These are phyloP conservation scores for Sphaerulina musiva DNA, from an alignment of 2,329 filamentous ascomycete genomes.

Conservation along the genomic window DNA sequence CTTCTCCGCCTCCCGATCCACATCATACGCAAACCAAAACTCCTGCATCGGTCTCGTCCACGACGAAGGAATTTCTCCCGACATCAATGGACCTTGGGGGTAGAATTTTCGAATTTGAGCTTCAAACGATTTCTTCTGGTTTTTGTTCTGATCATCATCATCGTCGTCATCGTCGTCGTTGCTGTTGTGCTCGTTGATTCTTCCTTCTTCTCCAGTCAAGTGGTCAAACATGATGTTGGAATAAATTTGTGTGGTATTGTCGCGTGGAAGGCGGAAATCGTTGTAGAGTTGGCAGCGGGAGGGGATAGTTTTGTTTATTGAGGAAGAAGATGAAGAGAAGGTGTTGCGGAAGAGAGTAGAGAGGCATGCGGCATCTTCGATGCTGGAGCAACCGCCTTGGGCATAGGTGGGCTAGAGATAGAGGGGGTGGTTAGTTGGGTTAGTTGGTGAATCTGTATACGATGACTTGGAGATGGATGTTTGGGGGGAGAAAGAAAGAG, in stretches of 20 bases:
- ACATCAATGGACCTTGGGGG: constrained; percentile 1
- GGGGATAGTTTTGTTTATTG: background rate
- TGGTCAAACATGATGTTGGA: constrained; percentile 11
- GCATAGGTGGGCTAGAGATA: constrained; percentile 3
- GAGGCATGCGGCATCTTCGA: constrained; percentile 13
- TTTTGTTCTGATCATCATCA: no score
- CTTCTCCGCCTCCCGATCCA: constrained; percentile 5
- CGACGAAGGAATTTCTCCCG: background rate
- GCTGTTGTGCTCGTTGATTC: no score
- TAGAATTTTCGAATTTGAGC: constrained; percentile 2
- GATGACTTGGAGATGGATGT: no score
- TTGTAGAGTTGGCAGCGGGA: constrained; percentile 5
- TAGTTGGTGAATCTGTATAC: background rate
- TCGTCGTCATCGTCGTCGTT: background rate
- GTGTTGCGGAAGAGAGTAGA: constrained; percentile 3
- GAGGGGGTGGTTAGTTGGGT: background rate
- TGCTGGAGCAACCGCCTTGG: constrained; percentile 5
- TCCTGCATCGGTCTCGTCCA: constrained; percentile 1
- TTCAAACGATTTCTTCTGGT: no score
- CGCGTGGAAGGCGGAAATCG: constrained; percentile 10
- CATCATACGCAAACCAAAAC: constrained; percentile 12
- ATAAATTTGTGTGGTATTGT: constrained; percentile 10
- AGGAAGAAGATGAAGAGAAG: background rate
- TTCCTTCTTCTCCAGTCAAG: background rate
- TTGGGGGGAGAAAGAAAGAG: no score